Evolutionary conservation across 495 filamentous ascomycete genomes (phyloP).

Genomic region (Clavariopsis aquatica): DNA sequence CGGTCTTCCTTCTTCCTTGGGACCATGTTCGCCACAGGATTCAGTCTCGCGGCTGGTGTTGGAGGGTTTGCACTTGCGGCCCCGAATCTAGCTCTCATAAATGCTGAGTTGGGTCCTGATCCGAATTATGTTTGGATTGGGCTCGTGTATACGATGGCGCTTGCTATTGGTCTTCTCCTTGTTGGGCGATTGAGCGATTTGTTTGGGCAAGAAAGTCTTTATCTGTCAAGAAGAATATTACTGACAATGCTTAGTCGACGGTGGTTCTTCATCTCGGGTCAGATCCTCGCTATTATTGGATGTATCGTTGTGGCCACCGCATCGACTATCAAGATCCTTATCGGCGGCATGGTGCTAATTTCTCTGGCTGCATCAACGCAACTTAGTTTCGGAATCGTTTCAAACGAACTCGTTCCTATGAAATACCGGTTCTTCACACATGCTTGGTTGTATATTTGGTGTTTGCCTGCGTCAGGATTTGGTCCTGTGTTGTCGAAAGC

Average conservation of each 20-base stretch:
- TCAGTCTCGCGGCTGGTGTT: not conserved
- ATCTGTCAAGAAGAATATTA: not conserved
- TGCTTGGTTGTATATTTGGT: constrained; percentile 8
- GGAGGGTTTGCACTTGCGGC: not conserved
- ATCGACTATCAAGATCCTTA: constrained; percentile 36
- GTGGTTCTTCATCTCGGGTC: constrained; percentile 39
- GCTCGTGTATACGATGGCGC: not conserved
- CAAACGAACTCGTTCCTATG: constrained; percentile 26
- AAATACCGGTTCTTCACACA: constrained; percentile 20
- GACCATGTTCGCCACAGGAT: not conserved
- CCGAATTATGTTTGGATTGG: constrained; percentile 7
- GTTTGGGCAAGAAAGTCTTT: constrained; percentile 8
- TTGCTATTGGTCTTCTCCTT: constrained; percentile 7
- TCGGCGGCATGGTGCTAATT: constrained; percentile 25
- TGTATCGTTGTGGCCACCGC: constrained; percentile 39
- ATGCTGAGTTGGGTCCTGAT: constrained; percentile 1
- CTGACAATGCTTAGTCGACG: constrained; percentile 18
- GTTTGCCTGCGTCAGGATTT: not conserved
- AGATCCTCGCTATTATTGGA: constrained; percentile 36
- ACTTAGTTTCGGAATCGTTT: constrained; percentile 18
- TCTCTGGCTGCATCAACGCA: constrained; percentile 24
- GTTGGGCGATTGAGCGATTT: constrained; percentile 23
- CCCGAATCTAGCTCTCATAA: not conserved
- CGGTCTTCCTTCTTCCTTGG: not conserved
- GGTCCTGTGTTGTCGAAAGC: constrained; percentile 5